A percentile compares a stretch with the other conserved stretches of the same genome.
These are phyloP conservation scores for Aspergillus piperis DNA, from an alignment of 2,329 filamentous ascomycete genomes.

Conservation along the genomic window DNA sequence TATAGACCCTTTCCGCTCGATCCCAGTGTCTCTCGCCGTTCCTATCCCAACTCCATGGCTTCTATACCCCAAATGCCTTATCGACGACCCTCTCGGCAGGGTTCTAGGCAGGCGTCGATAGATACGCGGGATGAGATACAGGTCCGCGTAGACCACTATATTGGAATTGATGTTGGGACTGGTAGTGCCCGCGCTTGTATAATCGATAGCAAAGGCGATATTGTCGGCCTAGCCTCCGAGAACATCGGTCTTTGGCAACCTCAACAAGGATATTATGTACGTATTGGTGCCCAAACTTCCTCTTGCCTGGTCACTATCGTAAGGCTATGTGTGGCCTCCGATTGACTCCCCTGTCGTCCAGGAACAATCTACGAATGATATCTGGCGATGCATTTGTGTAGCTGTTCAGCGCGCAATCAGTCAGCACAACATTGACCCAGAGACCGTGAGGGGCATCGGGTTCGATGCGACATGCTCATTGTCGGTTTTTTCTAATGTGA, in stretches of 20 bases:
- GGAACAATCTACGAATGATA: conserved; percentile 98
- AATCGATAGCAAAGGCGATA: conserved; percentile 88
- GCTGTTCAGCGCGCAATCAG: conserved; percentile 81
- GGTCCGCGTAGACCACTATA: conserved; percentile 62
- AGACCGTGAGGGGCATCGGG: conserved; percentile 81
- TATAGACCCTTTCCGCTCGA: neutral
- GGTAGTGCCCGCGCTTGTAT: conserved; percentile 94
- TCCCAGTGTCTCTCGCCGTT: neutral
- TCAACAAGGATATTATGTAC: conserved; percentile 71
- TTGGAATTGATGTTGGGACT: conserved; percentile 95
- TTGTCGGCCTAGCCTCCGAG: conserved; percentile 70
- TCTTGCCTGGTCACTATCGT: neutral
- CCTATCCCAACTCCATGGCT: conserved; percentile 27
- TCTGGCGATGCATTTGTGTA: conserved; percentile 91
- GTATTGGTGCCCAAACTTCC: conserved; percentile 22
- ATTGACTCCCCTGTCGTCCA: conserved; percentile 36
- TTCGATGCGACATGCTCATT: conserved; percentile 99
- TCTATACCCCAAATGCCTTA: conserved; percentile 30
- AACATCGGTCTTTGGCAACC: conserved; percentile 81
- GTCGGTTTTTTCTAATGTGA: conserved; percentile 84
- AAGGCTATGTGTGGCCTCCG: conserved; percentile 7
- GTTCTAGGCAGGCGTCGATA: conserved; percentile 41
- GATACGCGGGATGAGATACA: conserved; percentile 59
- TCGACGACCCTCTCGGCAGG: conserved; percentile 34
- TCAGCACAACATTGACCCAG: conserved; percentile 76